Conservation (phyloP, 2,329 filamentous ascomycete genomes). For the Talaromyces sp. region DNA sequence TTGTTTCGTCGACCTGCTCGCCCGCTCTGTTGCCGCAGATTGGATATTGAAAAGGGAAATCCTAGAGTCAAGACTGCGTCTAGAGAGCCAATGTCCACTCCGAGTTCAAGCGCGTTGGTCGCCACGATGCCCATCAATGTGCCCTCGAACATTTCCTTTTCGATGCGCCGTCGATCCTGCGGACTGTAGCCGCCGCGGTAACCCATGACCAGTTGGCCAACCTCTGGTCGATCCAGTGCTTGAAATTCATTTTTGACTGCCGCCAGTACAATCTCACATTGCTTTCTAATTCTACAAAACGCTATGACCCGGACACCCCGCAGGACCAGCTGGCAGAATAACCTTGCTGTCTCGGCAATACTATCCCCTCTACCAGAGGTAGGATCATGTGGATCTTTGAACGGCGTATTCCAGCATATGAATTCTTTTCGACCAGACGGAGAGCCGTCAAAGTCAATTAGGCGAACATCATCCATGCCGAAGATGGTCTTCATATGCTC, state of each 20-base stretch:
- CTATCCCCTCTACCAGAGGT: constrained; percentile 79
- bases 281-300: constrained; percentile 81
- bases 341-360: constrained; percentile 75
- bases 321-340: constrained; percentile 86
- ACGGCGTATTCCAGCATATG: constrained; percentile 95
- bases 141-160: constrained; percentile 94
- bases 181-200: constrained; percentile 94
- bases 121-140: constrained; percentile 89
- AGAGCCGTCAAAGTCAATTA: constrained; percentile 89
- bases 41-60: constrained; percentile 93
- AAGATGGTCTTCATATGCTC: constrained; percentile 95
- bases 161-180: constrained; percentile 80
- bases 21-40: constrained; percentile 89
- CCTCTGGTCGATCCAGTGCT: constrained; percentile 66
- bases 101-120: constrained; percentile 86
- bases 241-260: constrained; percentile 75
- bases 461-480: constrained; percentile 70
- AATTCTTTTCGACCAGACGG: constrained; percentile 92
- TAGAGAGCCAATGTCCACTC: constrained; percentile 89
- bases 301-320: constrained; percentile 87
- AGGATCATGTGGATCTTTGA: constrained; percentile 80
- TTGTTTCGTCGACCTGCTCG: constrained; percentile 87
- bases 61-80: constrained; percentile 92
- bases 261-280: constrained; percentile 78
- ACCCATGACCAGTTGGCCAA: constrained; percentile 78